Base-by-base conservation (phyloP, 2,329 filamentous ascomycete species). In the Scorias spongiosa region DNA sequence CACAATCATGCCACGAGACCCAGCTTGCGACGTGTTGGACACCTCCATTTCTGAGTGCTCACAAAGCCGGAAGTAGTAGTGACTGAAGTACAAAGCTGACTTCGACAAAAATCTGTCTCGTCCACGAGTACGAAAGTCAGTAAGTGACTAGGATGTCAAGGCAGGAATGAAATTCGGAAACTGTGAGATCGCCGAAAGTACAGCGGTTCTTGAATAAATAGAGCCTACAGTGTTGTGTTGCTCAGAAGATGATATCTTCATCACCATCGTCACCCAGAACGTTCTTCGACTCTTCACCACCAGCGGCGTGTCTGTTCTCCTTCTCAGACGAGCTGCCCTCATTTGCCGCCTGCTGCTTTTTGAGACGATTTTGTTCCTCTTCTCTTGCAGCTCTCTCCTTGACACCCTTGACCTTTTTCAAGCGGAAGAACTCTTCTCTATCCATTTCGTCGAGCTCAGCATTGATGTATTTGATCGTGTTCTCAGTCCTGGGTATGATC, bases 391-490 rank as follows among this genome's bases (percentile, higher is more conserved):
- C 68, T 46, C 69, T 61, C 51, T 76, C 74, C 59, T 79, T 81
- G 62, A 80, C 84, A 26, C 77, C 78, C 58, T 82, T 82, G 60
- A 91, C 74, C 72, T 98, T 98, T 69, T 98, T 98, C 60, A 98
- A 67, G 52, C 91, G 75, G 67, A 95, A 98, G 64, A 98, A 98
- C 62, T 98, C 91, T 63, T 96, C 91, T 70, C 91, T 78, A 66
- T 96, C 93, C 42, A 98, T 72, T 67, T 98, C 91, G 60, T 98
- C 91, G 12, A 98, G 76, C 63, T 98, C 91, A 1, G 89, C 94
- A 68, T 96, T 96, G 73, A 96, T 96, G 60, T 96, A 98, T 68
- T 94, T 95, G 70, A 98, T 98, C n/a, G 91, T 98, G 59, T 96
- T 98, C 63, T 98, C 91, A 11, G 91, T 98, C 52, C 91, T 76